Percentiles rank a stretch among this genome's conserved stretches.
phyloP scores from a whole-genome alignment of 257 asterid species.

The Forsythia viridissima region DNA sequence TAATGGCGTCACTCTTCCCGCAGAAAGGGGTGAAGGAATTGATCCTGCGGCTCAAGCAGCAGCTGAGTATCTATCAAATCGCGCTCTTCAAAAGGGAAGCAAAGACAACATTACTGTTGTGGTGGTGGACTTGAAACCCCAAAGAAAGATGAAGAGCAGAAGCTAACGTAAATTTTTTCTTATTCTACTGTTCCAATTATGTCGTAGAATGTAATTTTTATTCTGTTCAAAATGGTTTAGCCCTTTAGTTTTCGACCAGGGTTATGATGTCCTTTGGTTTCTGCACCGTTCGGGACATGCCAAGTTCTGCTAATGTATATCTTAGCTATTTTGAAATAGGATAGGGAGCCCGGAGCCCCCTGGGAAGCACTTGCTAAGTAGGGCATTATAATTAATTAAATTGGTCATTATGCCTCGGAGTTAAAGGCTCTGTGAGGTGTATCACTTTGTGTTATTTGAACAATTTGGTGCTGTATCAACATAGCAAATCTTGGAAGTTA shows the following conservation, averaged over 20 bases:
- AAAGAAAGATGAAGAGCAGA: conserved; percentile 63
- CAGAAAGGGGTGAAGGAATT: conserved; percentile 68
- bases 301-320: conserved; percentile 25
- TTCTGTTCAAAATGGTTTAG: conserved; percentile 22
- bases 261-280: conserved; percentile 22
- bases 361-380: conserved; percentile 3
- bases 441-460: conserved; percentile 17
- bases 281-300: conserved; percentile 13
- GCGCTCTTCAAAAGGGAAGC: conserved; percentile 88
- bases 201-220: conserved; percentile 25
- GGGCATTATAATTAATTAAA: conserved; percentile 12
- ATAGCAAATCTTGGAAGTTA: not conserved
- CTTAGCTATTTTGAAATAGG: conserved; percentile 37
- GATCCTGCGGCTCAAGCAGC: conserved; percentile 98
- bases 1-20: conserved; percentile 42
- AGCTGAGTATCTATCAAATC: conserved; percentile 78
- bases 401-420: conserved; percentile 29
- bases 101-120: conserved; percentile 80
- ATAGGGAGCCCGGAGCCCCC: conserved; percentile 8
- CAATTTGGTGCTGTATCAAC: not conserved
- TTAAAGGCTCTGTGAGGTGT: conserved; percentile 38
- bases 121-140: conserved; percentile 85
- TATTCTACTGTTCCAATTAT: conserved; percentile 11
- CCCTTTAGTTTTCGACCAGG: conserved; percentile 44
- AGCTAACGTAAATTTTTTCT: conserved; percentile 28